These are phyloP conservation scores for Mycogone perniciosa DNA, from an alignment of 2,329 filamentous ascomycete species.

Conservation along the genomic window DNA sequence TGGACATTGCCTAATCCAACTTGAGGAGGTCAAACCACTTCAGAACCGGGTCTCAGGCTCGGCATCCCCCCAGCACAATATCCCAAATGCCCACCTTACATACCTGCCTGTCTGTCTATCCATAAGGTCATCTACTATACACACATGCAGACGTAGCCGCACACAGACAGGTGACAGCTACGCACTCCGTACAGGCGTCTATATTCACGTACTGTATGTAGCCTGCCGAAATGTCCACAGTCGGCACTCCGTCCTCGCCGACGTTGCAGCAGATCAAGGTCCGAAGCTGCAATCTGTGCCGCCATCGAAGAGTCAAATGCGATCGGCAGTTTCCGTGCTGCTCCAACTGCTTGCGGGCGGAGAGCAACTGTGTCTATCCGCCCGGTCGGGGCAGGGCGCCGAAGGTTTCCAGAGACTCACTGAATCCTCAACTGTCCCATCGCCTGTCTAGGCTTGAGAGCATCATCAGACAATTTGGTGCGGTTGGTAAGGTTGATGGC, in stretches of 20 bases:
- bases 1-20: too few relatives aligned
- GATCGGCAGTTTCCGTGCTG: constrained; percentile 34
- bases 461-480: not conserved
- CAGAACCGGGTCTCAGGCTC: too few relatives aligned
- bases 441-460: constrained; percentile 10
- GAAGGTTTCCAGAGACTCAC: constrained; percentile 2
- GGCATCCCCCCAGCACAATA: too few relatives aligned
- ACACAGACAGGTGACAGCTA: too few relatives aligned
- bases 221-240: not conserved
- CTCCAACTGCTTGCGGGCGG: constrained; percentile 28
- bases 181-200: too few relatives aligned
- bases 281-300: constrained; percentile 18
- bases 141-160: too few relatives aligned
- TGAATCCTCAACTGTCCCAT: constrained; percentile 4
- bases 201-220: not conserved
- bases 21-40: too few relatives aligned
- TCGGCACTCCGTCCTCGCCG: not conserved
- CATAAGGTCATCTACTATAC: too few relatives aligned
- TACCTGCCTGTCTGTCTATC: too few relatives aligned
- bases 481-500: not conserved
- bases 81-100: too few relatives aligned
- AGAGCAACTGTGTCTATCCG: constrained; percentile 11
- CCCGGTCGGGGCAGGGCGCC: constrained; percentile 14
- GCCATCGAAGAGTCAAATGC: constrained; percentile 34
- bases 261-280: too few relatives aligned